Conservation (phyloP, 1,284 basidiomycete genomes). For the Apiotrichum porosum region DNA sequence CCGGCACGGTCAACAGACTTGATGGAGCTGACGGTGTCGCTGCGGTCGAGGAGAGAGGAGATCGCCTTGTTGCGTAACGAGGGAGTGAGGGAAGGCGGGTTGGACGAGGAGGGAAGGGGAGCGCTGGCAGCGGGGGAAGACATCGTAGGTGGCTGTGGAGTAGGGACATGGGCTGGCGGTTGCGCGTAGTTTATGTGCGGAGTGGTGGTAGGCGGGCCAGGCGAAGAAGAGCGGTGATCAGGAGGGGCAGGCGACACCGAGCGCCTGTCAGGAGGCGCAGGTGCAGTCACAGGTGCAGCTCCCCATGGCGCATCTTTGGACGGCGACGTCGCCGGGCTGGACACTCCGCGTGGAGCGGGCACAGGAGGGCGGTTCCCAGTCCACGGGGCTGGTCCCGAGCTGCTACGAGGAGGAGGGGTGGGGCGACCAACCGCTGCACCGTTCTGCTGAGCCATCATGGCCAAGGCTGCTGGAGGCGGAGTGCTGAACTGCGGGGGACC, state of each 20-base stretch:
- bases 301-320: too few relatives aligned
- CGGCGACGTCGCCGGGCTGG: background rate
- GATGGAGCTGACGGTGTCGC: constrained; percentile 43
- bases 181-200: too few relatives aligned
- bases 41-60: constrained; percentile 29
- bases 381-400: background rate
- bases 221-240: too few relatives aligned
- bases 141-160: too few relatives aligned
- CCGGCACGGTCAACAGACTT: constrained; percentile 41
- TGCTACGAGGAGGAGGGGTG: background rate
- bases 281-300: background rate
- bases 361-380: too few relatives aligned
- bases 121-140: background rate
- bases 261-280: constrained; percentile 2
- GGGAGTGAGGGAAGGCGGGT: background rate
- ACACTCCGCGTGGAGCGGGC: background rate
- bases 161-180: too few relatives aligned
- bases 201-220: too few relatives aligned
- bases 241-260: background rate
- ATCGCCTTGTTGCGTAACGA: background rate
- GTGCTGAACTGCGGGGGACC: background rate
- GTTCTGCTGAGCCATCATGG: constrained; percentile 1
- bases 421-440: background rate
- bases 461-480: background rate
- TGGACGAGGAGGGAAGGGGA: background rate